Evolutionary conservation across 352 stramenopile genomes (phyloP), one percentile per base, ranked within the genome.

Genomic region (Vaucheria bursata): DNA sequence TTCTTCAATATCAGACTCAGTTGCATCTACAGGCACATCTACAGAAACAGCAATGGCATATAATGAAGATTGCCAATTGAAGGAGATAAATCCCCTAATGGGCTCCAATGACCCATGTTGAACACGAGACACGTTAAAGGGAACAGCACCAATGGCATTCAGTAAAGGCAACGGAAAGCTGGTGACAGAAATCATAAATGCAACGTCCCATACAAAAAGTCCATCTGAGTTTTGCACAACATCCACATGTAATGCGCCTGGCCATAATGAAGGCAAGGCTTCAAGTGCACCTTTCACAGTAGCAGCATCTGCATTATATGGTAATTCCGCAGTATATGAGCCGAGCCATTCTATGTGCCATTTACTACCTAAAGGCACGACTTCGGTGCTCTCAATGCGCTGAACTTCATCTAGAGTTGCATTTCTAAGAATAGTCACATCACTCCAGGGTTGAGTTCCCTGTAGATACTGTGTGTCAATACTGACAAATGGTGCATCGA

Each of bases 151-250:
- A 67, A 75, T 38, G 34, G 39, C 77, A 29, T 36, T 31, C 18
- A 82, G 72, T 8, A 82, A 37, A 6, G 77, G 71, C 3, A 82
- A 33, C 8, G 53, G 53, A 8, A 37, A 31, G 53, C 75, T 67
- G n/a, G 67, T 64, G 32, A 45, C 77, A 18, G 67, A 64, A 34
- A 74, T 73, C 8, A 79, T 38, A 53, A 82, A 82, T 1, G 77
- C 69, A 25, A 82, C 64, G 8, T 65, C 36, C 77, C 77, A 82
- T 25, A 73, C 79, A 18, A 53, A 38, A 7, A 74, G 65, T 34
- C 65, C 71, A n/a, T 31, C 34, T 32, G 65, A 37, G 33, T 82
- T 7, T 74, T 37, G 29, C 32, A 5, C 34, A 68, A n/a, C n/a
- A n/a, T 12, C 35, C 31, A 29, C 69, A n/a, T 36, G 12, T 8